These are phyloP conservation scores for Phalaenopsis hybrid DNA, from an alignment of 116 monocot genomes.

Conservation along the genomic window DNA sequence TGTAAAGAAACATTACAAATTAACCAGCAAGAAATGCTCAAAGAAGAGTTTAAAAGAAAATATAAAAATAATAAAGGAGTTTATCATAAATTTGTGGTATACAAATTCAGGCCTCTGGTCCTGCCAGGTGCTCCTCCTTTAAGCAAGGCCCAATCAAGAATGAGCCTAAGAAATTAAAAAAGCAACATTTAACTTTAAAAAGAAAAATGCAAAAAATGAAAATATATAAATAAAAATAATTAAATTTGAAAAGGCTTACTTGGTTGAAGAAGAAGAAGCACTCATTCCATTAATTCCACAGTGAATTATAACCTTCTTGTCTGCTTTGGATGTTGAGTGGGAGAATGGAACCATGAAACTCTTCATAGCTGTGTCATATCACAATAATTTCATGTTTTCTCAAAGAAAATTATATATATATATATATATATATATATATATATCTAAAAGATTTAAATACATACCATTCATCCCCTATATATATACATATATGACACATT, in stretches of 20 bases:
- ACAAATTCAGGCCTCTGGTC: conserved; percentile 43
- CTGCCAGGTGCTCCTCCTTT: conserved; percentile 64
- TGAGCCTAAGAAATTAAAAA: conserved; percentile 23
- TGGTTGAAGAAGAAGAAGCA: conserved; percentile 9
- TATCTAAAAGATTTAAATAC: no score
- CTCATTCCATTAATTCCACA: background rate
- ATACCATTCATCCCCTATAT: no score
- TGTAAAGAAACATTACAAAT: no score
- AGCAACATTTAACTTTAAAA: no score
- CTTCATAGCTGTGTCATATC: conserved; percentile 27
- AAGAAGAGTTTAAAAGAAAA: background rate
- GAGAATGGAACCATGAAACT: conserved; percentile 10
- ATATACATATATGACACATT: no score
- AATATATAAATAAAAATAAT: background rate
- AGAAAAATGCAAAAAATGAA: background rate
- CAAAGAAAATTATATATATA: no score
- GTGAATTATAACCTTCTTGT: conserved; percentile 32
- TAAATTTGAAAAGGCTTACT: conserved; percentile 29
- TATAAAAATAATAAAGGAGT: background rate
- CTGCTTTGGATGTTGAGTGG: conserved; percentile 18
- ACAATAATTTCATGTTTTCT: background rate
- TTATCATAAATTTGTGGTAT: background rate
- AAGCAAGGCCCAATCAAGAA: conserved; percentile 41
- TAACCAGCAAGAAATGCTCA: no score
- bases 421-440: no score